Base-by-base conservation (phyloP, 306 rosid genomes). In the Rosa rugosa region DNA sequence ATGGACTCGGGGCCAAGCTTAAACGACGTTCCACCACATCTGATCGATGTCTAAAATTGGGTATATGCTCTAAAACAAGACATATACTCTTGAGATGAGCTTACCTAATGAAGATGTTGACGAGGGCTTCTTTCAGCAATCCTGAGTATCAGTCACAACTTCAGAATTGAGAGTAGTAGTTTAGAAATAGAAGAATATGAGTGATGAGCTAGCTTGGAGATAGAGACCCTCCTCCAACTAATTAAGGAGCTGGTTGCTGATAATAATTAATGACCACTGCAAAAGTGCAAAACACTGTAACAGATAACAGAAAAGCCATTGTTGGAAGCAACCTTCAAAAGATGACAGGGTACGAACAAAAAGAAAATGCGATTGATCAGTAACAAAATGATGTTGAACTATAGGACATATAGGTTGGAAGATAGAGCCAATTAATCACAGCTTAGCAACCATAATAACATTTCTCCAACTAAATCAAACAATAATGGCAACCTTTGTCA, bases 241-340 rank as follows among this genome's bases (percentile, higher is more conserved):
- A 53, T 53, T 18, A 36, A 22, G 27, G 7, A 17, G 47, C 36
- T 70, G 74, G 13, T 13, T 13, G 13, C 31, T 20, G 11, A 1
- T 22, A 17, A 17, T 10, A 46, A 5, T 31, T 69, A 14, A 6
- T 6, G 5, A 4, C 5, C 4, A 45, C 47, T 16, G 59, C 25
- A 71, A 23, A 63, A 45, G 27, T 16, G 59, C 25, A 71, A 23
- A 63, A 71, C 44, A 71, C 5, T 47, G 25, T 2, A 20, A 5
- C 63, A 53, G 47, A 72, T 72, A 8, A 53, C 76, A 51, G 49
- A 72, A 72, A 20, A 53, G 45, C 49, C 65, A 51, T 72, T 53
- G 65, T 14, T 3, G 47, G 76, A 53, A 72, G 75, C 31, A 53
- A 72, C 65, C 36, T 20, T 49, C 76, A n/a, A 5, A 50, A 51